phyloP scores from a whole-genome alignment of 768 basidiomycete species.

The Pilatotrama ljubarskyi region DNA sequence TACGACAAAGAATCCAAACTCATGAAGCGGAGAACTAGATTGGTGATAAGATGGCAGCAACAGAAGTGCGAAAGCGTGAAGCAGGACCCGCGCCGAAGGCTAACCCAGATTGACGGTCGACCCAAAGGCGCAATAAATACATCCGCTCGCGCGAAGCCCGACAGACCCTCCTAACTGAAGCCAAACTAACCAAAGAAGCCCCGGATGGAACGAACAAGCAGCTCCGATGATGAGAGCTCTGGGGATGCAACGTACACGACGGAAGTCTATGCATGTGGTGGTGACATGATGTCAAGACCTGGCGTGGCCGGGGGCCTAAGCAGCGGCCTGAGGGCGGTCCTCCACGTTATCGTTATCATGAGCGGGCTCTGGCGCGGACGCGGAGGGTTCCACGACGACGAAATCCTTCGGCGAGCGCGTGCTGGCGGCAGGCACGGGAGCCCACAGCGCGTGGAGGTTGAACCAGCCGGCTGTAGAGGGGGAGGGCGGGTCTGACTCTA shows the following conservation, averaged over 20 bases:
- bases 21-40: neutral
- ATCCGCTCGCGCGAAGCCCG: slow-evolving; percentile 6
- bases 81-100: slow-evolving; percentile 4
- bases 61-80: slow-evolving; percentile 5
- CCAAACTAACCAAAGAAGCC: neutral
- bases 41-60: slow-evolving; percentile 6
- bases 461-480: slow-evolving; percentile 29
- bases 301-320: slow-evolving; percentile 10
- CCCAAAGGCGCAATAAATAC: slow-evolving; percentile 13
- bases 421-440: slow-evolving; percentile 25
- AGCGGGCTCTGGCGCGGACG: slow-evolving; percentile 1
- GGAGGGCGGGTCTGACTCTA: slow-evolving; percentile 10
- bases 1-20: slow-evolving; percentile 13
- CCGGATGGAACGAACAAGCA: neutral
- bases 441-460: slow-evolving; percentile 33
- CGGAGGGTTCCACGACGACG: slow-evolving; percentile 25
- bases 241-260: slow-evolving; percentile 13
- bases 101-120: slow-evolving; percentile 1
- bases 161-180: slow-evolving; percentile 4
- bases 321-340: slow-evolving; percentile 13
- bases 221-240: neutral
- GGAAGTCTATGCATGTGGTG: slow-evolving; percentile 12
- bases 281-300: slow-evolving; percentile 3
- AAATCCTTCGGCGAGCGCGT: slow-evolving; percentile 30
- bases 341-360: slow-evolving; percentile 21